Evolutionary conservation across 2,329 filamentous ascomycete genomes (phyloP).

Genomic region (Chrysoporthe puriensis): DNA sequence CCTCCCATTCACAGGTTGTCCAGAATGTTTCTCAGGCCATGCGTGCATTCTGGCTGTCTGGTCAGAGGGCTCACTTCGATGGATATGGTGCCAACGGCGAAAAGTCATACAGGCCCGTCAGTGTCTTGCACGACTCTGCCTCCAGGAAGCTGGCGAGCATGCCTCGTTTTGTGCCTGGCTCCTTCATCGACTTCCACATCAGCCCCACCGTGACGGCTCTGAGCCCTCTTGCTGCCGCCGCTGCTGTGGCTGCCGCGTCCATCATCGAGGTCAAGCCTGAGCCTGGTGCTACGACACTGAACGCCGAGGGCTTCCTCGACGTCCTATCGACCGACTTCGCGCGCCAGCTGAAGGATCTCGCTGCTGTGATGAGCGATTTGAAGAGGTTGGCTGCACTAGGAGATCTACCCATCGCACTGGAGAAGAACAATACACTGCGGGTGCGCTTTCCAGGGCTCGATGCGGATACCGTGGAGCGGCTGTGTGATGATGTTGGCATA

Average conservation of each 20-base stretch:
- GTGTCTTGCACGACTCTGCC: slow-evolving; percentile 72
- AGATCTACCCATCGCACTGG: slow-evolving; percentile 79
- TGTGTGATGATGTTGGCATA: slow-evolving; percentile 88
- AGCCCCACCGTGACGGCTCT: slow-evolving; percentile 90
- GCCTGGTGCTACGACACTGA: slow-evolving; percentile 63
- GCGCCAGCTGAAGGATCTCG: slow-evolving; percentile 81
- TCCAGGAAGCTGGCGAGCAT: slow-evolving; percentile 67
- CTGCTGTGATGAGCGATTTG: slow-evolving; percentile 78
- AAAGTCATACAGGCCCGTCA: slow-evolving; percentile 79
- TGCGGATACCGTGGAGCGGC: slow-evolving; percentile 74
- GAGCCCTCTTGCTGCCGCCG: slow-evolving; percentile 65
- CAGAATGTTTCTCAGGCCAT: slow-evolving; percentile 95
- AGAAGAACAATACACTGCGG: slow-evolving; percentile 68
- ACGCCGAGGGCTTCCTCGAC: slow-evolving; percentile 83
- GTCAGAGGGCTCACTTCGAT: slow-evolving; percentile 85
- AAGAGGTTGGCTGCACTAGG: slow-evolving; percentile 76
- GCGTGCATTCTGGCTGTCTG: slow-evolving; percentile 88
- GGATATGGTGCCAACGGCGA: slow-evolving; percentile 74
- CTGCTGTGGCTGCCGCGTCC: slow-evolving; percentile 55
- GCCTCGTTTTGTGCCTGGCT: slow-evolving; percentile 65
- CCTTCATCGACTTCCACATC: slow-evolving; percentile 85
- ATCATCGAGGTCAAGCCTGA: slow-evolving; percentile 45
- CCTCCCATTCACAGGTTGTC: slow-evolving; percentile 84
- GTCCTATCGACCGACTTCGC: slow-evolving; percentile 87
- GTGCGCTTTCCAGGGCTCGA: slow-evolving; percentile 93